phyloP scores from a whole-genome alignment of 2,329 filamentous ascomycete species.

The Teratosphaeria zuluensis region DNA sequence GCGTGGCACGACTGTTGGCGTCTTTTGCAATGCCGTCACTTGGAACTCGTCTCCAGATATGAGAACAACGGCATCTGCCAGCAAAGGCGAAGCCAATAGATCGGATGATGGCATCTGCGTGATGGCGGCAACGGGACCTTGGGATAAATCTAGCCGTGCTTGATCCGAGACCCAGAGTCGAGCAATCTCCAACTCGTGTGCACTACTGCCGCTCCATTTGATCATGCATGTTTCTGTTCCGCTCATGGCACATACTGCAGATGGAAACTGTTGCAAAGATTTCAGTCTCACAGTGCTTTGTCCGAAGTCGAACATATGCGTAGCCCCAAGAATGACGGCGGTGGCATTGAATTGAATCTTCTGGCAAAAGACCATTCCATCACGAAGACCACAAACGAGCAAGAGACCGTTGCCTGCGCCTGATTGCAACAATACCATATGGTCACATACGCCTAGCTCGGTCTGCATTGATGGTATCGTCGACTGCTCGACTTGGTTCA shows the following conservation, averaged over 20 bases:
- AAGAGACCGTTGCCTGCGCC: constrained; percentile 2
- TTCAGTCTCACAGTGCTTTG: constrained; percentile 18
- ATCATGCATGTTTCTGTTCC: constrained; percentile 17
- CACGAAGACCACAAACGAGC: constrained; percentile 20
- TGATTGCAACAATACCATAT: constrained; percentile 12
- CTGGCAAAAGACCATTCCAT: constrained; percentile 17
- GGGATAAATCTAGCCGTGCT: constrained; percentile 14
- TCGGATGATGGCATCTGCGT: constrained; percentile 14
- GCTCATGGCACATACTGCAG: constrained; percentile 15
- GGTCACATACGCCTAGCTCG: constrained; percentile 13
- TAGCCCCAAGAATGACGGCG: constrained; percentile 2
- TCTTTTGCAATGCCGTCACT: constrained; percentile 1
- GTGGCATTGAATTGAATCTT: constrained; percentile 3
- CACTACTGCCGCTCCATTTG: constrained; percentile 11
- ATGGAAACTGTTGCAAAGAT: constrained; percentile 4
- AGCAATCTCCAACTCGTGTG: constrained; percentile 9
- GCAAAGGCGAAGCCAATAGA: constrained; percentile 8
- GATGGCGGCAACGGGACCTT: constrained; percentile 14
- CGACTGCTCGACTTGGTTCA: background rate
- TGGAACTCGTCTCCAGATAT: constrained; percentile 12
- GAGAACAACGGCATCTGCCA: constrained; percentile 16
- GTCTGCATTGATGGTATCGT: constrained; percentile 1
- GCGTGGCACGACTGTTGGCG: constrained; percentile 16
- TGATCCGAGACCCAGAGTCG: constrained; percentile 23
- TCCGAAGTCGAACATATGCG: constrained; percentile 10